Evolutionary conservation across 1,139 yeast species (phyloP), one percentile per base, ranked within the genome.

Genomic region (Pichia sp.): DNA sequence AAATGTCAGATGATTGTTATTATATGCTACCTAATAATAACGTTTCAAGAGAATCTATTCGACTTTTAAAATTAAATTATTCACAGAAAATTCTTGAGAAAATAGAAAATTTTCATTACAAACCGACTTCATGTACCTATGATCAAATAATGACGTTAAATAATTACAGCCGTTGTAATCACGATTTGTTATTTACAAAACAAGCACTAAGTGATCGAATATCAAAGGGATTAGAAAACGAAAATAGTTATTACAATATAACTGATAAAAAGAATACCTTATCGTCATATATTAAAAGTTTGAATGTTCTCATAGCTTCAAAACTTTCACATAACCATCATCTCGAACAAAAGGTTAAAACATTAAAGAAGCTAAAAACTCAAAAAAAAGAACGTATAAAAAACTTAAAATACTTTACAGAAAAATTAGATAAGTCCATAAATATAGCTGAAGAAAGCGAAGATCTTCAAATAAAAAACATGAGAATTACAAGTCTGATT

Each of bases 71-170:
- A 29, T 9, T 38, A 4, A 47, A 41, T 5, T 52, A 55, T 41
- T 4, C 34, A 7, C 35, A 18, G 0, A 48, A 29, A n/a, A 34
- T 40, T 1, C 26, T 27, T 10, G 41, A 50, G 5, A 41, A 37
- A n/a, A n/a, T 48, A 31, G 27, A 43, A 3, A 40, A 48, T 33
- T 42, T 37, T 5, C 42, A 43, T 11, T 43, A 44, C 32, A 51
- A 52, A 26, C 57, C 56, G 40, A 38, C 29, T 2, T 57, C 63
- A 2, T 60, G 68, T 43, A 63, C 74, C 0, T 74, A 66, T 53
- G 76, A 74, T 49, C 67, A 67, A 29, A 65, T 74, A 5, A 71
- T 75, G 72, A 75, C 73, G 48, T 52, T 76, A 48, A 71, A 71
- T 53, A 73, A 74, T 36, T 58, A 73, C 8, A 70, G 73, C 42